Percentiles rank a stretch among this genome's conserved stretches.
These are phyloP conservation scores for Cercospora nicotianae DNA, from an alignment of 2,329 filamentous ascomycete species.

Conservation along the genomic window DNA sequence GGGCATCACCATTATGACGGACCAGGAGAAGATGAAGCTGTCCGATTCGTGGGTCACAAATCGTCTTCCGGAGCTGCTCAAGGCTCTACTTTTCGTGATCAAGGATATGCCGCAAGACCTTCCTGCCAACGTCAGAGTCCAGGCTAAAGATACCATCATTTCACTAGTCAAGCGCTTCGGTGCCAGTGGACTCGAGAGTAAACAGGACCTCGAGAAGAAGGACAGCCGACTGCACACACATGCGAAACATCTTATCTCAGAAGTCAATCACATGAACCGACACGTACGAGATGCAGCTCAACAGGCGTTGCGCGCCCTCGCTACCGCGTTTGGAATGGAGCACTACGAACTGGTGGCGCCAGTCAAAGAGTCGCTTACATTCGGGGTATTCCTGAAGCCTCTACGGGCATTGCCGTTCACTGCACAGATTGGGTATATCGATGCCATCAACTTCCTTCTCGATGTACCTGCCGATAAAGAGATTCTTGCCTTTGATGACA, in stretches of 20 bases:
- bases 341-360: conserved; percentile 87
- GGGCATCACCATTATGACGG: conserved; percentile 85
- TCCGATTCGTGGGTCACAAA: conserved; percentile 79
- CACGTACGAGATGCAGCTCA: conserved; percentile 88
- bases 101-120: conserved; percentile 97
- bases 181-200: conserved; percentile 69
- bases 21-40: conserved; percentile 78
- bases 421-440: conserved; percentile 96
- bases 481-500: conserved; percentile 88
- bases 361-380: conserved; percentile 84
- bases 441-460: conserved; percentile 94
- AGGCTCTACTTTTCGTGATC: conserved; percentile 93
- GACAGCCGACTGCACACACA: conserved; percentile 70
- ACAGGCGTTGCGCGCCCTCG: conserved; percentile 75
- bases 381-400: conserved; percentile 93
- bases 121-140: conserved; percentile 80
- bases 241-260: conserved; percentile 80
- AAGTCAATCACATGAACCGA: conserved; percentile 93
- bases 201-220: conserved; percentile 71
- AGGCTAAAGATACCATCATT: conserved; percentile 74
- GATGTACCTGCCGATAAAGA: conserved; percentile 71
- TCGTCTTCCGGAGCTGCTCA: conserved; percentile 83
- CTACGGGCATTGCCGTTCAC: conserved; percentile 88
- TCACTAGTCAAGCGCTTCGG: conserved; percentile 76
- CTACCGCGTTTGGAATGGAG: conserved; percentile 72